Evolutionary conservation across 352 stramenopile species (phyloP), one percentile per base, ranked within the genome.

Genomic region (Albugo candida): DNA sequence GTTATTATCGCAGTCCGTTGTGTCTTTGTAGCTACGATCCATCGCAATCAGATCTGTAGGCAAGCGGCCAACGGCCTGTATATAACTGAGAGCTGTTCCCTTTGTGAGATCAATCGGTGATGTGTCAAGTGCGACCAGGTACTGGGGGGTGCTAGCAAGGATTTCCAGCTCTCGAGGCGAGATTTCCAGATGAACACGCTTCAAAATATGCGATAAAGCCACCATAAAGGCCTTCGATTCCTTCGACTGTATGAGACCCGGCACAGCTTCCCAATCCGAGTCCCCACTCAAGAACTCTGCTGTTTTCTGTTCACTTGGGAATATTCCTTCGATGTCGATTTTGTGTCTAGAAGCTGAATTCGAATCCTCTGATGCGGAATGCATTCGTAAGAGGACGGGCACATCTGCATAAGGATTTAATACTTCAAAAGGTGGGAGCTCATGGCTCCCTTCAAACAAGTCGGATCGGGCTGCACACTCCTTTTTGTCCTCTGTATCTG

Each of bases 111-210:
- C 75, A 8, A 31, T 31, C 8, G 24, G 24, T 31, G 24, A 8
- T 3, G 3, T 31, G 51, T 72, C 61, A 50, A 86, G 67, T 46
- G 83, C 64, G 41, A 92, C 67, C 53, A 83, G 83, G 56, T 84
- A 92, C 51, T 92, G 73, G 13, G 78, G 78, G 17, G 78, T 92
- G 52, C 88, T 88, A n/a, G 78, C 78, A n/a, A 74, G 65, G 35
- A 92, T 68, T 59, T 92, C 78, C n/a, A 92, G 58, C 50, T 87
- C 77, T 0, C 69, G 62, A 0, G 78, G 69, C 17, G 78, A 87
- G 40, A 86, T 84, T 48, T 85, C 67, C 36, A 86, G 71, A 41
- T 92, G 76, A 8, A 79, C 69, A 46, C 56, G 71, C 56, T 86
- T 83, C 13, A 92, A 52, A 36, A 86, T 67, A 47, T 78, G 65